Conservation (phyloP, 139 green algal genomes). For the Edaphochlamys debaryana region DNA sequence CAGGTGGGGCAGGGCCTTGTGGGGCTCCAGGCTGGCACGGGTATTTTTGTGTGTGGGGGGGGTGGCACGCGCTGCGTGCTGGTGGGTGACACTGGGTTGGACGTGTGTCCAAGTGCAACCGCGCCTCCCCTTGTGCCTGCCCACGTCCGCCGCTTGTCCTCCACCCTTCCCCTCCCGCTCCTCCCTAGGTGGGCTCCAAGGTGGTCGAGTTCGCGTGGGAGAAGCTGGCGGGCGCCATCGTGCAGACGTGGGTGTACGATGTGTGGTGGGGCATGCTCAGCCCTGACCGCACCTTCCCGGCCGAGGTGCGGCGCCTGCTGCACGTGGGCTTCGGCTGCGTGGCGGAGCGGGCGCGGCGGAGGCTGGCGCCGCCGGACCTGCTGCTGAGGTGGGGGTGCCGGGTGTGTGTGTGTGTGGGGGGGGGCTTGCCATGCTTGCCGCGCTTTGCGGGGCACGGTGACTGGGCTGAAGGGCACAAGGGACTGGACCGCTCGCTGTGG, state of each 20-base stretch:
- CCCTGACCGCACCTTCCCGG: slow-evolving; percentile 83
- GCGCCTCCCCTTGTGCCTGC: too few relatives aligned
- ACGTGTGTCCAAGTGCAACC: neutral
- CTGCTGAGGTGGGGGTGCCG: slow-evolving; percentile 71
- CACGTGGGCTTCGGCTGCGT: slow-evolving; percentile 80
- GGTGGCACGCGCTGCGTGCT: too few relatives aligned
- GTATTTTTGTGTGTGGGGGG: neutral
- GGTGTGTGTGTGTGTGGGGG: too few relatives aligned
- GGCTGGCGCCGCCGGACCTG: slow-evolving; percentile 64
- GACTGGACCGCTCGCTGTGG: too few relatives aligned
- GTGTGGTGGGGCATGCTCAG: slow-evolving; percentile 75
- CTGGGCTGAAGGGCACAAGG: too few relatives aligned
- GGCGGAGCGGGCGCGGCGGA: slow-evolving; percentile 48
- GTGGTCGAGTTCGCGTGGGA: slow-evolving; percentile 56
- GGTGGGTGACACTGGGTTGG: neutral
- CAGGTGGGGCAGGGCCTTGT: neutral
- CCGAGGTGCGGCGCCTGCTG: slow-evolving; percentile 73
- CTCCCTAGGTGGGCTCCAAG: slow-evolving; percentile 31
- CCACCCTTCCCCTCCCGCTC: neutral
- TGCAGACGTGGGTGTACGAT: slow-evolving; percentile 86
- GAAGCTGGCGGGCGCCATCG: slow-evolving; percentile 36
- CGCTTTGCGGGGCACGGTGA: too few relatives aligned
- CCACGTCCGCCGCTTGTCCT: neutral
- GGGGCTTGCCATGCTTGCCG: too few relatives aligned
- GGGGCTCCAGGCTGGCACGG: neutral